Base-by-base conservation (phyloP, 2,329 filamentous ascomycete species). In the Xylaria sp. region DNA sequence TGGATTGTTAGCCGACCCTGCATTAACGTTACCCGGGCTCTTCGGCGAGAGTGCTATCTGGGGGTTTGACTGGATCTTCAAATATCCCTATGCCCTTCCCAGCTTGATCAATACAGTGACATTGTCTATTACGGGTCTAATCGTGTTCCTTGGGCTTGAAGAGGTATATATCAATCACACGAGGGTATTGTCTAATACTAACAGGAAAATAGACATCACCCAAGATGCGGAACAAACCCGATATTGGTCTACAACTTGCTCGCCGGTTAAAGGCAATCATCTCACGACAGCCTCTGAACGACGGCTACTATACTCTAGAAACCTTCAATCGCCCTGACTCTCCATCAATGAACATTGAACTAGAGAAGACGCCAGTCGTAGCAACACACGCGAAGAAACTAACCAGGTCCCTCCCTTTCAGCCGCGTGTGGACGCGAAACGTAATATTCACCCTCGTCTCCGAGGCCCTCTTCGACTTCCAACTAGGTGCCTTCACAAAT, bases 381-480 rank as follows among this genome's bases (percentile, higher is more conserved):
- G 51, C 80, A 76, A 81, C 80, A 2, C 79, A 82, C 21, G 72
- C 51, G 75, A 79, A 60, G 72, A 68, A 47, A 71, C 66, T 63
- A 25, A 65, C 61, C 23, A 64, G 66, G n/a, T 71, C 73, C 71
- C 79, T 80, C 65, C 82, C 73, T 0, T 84, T 85, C 68, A 73
- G 72, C n/a, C 79, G 80, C 35, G 79, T 85, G 54, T 85, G 83
- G 81, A 85, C 84, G 0, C 80, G 79, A 60, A 84, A 85, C 64
- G 82, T 86, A 51, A 78, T 85, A 67, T 82, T 84, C 63, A 86
- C 84, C 0, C 81, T 93, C 2, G 76, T 92, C 57, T 86, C 85
- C 29, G 89, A 91, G 71, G 90, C 90, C 37, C 86, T 93, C 58
- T 89, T 92, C 73, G 90, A 91, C 71, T 89, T 93, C 75, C 91